A percentile compares a stretch with the other conserved stretches of the same genome.
Evolutionary conservation across 352 stramenopile genomes (phyloP).

Genomic region (Pythium inflatum): DNA sequence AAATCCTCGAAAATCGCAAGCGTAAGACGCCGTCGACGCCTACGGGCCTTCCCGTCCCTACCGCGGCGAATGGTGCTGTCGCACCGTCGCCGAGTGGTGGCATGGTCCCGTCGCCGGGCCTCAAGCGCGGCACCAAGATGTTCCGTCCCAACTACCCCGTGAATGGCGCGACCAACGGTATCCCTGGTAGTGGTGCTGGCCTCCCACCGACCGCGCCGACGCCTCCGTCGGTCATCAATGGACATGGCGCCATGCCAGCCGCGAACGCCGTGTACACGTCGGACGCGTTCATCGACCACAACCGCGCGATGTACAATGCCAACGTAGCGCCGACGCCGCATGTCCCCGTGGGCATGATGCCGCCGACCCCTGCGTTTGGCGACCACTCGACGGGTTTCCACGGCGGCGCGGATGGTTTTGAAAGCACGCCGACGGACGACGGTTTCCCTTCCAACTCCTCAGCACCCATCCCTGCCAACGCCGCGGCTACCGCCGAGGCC

Average conservation of each 20-base stretch:
- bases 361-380: constrained; percentile 78
- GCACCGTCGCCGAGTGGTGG: constrained; percentile 4
- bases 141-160: constrained; percentile 31
- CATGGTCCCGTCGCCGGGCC: constrained; percentile 25
- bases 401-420: constrained; percentile 67
- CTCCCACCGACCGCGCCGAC: constrained; percentile 17
- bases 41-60: constrained; percentile 34
- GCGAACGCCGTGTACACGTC: constrained; percentile 50
- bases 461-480: constrained; percentile 31
- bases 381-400: constrained; percentile 66
- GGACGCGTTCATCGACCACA: constrained; percentile 77
- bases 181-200: background rate
- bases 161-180: constrained; percentile 25
- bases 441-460: constrained; percentile 47
- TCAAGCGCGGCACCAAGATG: constrained; percentile 36
- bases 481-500: constrained; percentile 36
- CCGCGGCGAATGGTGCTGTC: constrained; percentile 5
- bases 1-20: constrained; percentile 57
- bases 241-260: constrained; percentile 10
- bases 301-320: constrained; percentile 73
- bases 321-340: constrained; percentile 81
- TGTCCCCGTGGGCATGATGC: constrained; percentile 76
- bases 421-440: constrained; percentile 58
- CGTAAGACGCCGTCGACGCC: constrained; percentile 67
- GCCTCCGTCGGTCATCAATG: constrained; percentile 17